Conservation (phyloP, 331 rosid species). For the Quercus tomentella region DNA sequence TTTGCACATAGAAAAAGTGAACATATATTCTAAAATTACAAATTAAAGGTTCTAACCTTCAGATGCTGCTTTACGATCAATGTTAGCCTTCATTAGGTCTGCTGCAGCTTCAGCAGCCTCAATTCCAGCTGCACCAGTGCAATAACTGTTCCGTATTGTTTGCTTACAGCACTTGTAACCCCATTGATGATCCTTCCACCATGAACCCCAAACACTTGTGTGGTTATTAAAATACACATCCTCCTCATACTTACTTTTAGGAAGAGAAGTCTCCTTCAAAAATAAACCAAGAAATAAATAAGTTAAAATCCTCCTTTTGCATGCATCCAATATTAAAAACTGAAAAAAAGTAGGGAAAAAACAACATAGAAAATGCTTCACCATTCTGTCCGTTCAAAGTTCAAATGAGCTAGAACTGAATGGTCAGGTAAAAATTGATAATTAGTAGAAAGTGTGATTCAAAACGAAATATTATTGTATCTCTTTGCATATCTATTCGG, state of each 20-base stretch:
- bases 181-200: constrained; percentile 63
- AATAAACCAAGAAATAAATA: background rate
- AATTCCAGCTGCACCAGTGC: constrained; percentile 44
- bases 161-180: constrained; percentile 45
- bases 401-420: background rate
- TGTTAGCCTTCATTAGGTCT: constrained; percentile 32
- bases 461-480: background rate
- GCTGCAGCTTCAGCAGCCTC: constrained; percentile 32
- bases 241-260: constrained; percentile 37
- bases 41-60: constrained; percentile 24
- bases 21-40: background rate
- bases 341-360: background rate
- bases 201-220: constrained; percentile 41
- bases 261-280: constrained; percentile 28
- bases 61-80: constrained; percentile 27
- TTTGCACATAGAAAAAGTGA: background rate
- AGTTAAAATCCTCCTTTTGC: background rate
- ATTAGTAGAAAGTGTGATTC: background rate
- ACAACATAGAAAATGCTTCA: background rate
- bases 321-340: background rate
- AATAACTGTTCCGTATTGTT: constrained; percentile 35
- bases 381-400: background rate
- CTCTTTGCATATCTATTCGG: too few species aligned
- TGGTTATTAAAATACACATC: constrained; percentile 40
- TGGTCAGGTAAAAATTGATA: background rate